phyloP scores from a whole-genome alignment of 2,329 filamentous ascomycete genomes.

The Trichoderma pleuroti region DNA sequence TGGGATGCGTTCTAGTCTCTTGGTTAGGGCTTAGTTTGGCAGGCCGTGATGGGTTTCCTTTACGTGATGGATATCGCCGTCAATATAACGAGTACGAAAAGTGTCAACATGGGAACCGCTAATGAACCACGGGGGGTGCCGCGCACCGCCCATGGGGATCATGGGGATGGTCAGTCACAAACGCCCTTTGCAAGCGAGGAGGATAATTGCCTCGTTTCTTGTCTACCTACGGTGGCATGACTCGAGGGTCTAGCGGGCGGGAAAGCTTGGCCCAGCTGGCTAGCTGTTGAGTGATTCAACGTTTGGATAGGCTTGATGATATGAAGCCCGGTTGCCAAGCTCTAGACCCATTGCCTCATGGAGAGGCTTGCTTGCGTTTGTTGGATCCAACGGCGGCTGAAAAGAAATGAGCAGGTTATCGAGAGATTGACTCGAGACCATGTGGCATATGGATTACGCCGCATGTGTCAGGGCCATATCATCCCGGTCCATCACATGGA shows the following conservation, averaged over 20 bases:
- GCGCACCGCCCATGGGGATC: background rate
- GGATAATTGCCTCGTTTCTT: slow-evolving; percentile 1
- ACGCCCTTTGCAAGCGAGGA: background rate
- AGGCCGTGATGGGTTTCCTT: background rate
- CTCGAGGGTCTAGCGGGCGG: background rate
- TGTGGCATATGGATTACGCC: background rate
- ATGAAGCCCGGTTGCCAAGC: background rate
- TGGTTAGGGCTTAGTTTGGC: background rate
- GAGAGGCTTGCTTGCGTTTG: slow-evolving; percentile 7
- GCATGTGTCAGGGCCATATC: background rate
- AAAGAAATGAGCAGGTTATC: background rate
- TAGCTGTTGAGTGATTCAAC: background rate
- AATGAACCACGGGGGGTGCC: background rate
- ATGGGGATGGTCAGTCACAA: background rate
- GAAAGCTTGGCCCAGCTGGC: background rate
- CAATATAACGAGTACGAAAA: background rate
- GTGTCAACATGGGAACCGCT: no score
- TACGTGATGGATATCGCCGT: slow-evolving; percentile 11
- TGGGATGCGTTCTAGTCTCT: background rate
- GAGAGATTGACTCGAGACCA: background rate
- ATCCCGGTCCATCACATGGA: background rate
- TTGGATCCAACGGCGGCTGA: background rate
- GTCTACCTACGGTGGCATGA: background rate
- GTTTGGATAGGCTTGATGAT: background rate
- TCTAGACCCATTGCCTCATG: slow-evolving; percentile 6